Evolutionary conservation across 78 protist species (phyloP).

Genomic region (Protostelium mycophagum): DNA sequence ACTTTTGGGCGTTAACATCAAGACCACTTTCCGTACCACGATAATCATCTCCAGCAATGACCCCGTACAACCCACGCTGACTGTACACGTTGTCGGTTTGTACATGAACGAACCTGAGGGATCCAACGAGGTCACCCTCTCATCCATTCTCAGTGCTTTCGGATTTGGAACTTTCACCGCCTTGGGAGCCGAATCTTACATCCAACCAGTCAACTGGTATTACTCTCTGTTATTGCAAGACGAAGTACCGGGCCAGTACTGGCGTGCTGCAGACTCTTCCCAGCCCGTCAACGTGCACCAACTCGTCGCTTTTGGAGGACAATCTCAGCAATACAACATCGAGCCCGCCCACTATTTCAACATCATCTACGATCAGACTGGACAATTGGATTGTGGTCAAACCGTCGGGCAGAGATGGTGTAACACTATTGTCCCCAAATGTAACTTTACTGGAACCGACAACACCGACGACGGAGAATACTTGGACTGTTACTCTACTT

Average conservation of each 20-base stretch:
- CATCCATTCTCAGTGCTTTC: neutral
- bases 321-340: neutral
- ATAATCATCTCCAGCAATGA: neutral
- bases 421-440: neutral
- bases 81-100: neutral
- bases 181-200: neutral
- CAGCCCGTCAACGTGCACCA: neutral
- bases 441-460: neutral
- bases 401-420: neutral
- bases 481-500: no score
- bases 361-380: neutral
- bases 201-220: neutral
- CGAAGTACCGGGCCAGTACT: neutral
- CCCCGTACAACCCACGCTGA: neutral
- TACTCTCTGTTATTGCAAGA: neutral
- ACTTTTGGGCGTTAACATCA: neutral
- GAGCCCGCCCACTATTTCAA: neutral
- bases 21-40: neutral
- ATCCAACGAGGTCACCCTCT: neutral
- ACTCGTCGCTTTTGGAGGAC: neutral
- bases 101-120: neutral
- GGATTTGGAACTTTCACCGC: neutral
- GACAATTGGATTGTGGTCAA: neutral
- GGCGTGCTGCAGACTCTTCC: neutral
- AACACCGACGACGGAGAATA: no score